phyloP scores from a whole-genome alignment of 2,329 filamentous ascomycete genomes.

The Tolypocladium ovalisporum region DNA sequence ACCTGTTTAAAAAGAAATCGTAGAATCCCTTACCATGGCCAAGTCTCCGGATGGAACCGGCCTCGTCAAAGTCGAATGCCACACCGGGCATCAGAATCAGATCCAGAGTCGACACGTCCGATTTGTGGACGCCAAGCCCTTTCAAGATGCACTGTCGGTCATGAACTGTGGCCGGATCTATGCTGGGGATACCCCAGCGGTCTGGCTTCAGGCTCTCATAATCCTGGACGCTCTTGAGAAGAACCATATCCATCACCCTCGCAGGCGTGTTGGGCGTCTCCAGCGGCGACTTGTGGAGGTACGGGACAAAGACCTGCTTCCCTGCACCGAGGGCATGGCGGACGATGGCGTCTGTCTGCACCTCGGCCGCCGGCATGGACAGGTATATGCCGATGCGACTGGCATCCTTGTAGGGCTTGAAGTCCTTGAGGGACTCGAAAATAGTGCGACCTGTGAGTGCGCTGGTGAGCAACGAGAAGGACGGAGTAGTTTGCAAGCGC shows the following conservation, averaged over 20 bases:
- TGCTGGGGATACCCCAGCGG: slow-evolving; percentile 90
- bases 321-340: slow-evolving; percentile 64
- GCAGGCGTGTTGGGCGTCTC: slow-evolving; percentile 41
- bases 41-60: slow-evolving; percentile 55
- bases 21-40: slow-evolving; percentile 97
- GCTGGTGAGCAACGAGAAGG: background rate
- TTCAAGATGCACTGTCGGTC: slow-evolving; percentile 65
- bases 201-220: slow-evolving; percentile 69
- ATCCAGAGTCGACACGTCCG: slow-evolving; percentile 50
- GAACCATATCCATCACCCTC: slow-evolving; percentile 89
- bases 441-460: slow-evolving; percentile 47
- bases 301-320: slow-evolving; percentile 87
- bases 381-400: slow-evolving; percentile 75
- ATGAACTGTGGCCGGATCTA: slow-evolving; percentile 53
- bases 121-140: slow-evolving; percentile 33
- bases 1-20: slow-evolving; percentile 80
- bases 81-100: slow-evolving; percentile 87
- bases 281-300: slow-evolving; percentile 56
- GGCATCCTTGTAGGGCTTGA: slow-evolving; percentile 67
- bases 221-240: slow-evolving; percentile 60
- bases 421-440: slow-evolving; percentile 51
- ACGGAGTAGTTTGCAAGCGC: background rate
- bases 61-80: slow-evolving; percentile 63
- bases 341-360: slow-evolving; percentile 76
- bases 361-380: slow-evolving; percentile 81